phyloP scores from a whole-genome alignment of 2,329 filamentous ascomycete genomes.

The Cercospora sojina region DNA sequence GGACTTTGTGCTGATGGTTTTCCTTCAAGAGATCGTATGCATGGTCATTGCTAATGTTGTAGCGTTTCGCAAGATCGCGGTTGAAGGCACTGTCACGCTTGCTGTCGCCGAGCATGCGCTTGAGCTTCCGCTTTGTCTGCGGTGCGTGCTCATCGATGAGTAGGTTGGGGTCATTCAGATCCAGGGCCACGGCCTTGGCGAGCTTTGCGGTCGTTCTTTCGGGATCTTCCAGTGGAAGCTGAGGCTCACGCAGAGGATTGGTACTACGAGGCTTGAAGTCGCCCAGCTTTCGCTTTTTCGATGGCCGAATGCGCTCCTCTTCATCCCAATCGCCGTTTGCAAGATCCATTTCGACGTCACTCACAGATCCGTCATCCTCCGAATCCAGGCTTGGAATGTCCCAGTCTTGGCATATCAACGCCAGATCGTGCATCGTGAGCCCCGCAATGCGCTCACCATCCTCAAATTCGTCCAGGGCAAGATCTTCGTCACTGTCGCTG shows the following conservation, averaged over 20 bases:
- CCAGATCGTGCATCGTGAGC: constrained; percentile 75
- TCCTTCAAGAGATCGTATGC: constrained; percentile 95
- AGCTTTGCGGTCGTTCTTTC: constrained; percentile 69
- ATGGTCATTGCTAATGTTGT: constrained; percentile 95
- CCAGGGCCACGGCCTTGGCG: constrained; percentile 75
- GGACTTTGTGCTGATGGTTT: constrained; percentile 93
- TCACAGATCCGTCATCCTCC: constrained; percentile 21
- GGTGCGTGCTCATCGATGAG: constrained; percentile 75
- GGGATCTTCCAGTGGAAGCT: constrained; percentile 71
- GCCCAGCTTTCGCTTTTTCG: constrained; percentile 65
- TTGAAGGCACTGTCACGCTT: constrained; percentile 68
- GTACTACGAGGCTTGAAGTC: constrained; percentile 23
- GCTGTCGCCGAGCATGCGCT: constrained; percentile 52
- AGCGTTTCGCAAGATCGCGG: constrained; percentile 73
- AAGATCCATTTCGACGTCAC: constrained; percentile 27
- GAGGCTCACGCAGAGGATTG: constrained; percentile 23
- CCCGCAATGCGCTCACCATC: constrained; percentile 69
- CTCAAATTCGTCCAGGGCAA: constrained; percentile 53
- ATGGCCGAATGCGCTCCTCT: constrained; percentile 42
- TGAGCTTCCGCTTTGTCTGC: constrained; percentile 57
- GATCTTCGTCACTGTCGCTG: constrained; percentile 50
- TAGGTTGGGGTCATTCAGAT: constrained; percentile 84
- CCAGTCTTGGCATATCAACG: constrained; percentile 86
- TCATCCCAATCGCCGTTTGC: constrained; percentile 36
- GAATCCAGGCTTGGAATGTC: constrained; percentile 60